Base-by-base conservation (phyloP, 768 basidiomycete species). In the Crepidotus variabilis region DNA sequence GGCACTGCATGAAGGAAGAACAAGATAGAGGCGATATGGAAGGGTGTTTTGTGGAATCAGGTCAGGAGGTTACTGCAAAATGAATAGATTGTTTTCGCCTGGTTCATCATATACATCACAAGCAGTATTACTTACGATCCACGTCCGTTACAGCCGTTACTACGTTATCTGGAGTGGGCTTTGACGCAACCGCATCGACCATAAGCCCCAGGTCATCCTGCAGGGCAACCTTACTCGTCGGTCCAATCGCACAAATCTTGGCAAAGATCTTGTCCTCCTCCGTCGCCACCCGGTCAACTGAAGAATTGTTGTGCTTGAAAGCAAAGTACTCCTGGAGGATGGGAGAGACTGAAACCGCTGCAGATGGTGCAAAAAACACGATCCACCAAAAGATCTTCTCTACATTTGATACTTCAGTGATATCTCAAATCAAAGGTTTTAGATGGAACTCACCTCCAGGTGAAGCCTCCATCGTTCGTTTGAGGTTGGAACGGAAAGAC, bases 311-410 rank as follows among this genome's bases (percentile, higher is more conserved):
- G 1, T 57, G 23, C 13, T 66, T 67, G n/a, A 85, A 62, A 2
- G 63, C 47, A 61, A 88, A 85, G 52, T 75, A 66, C 28, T 74
- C 64, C 7, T 65, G 67, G 34, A 92, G 59, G 10, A 74, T 65
- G 1, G 87, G 87, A 6, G 73, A 67, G 16, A 80, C 84, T 48
- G 82, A 79, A 22, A 75, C 76, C 0, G 87, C 86, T 2, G 81
- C 79, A 1, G 90, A 92, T 3, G 90, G 90, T 0, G 90, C 87
- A 62, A 92, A 92, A 65, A 82, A 82, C 18, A 86, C 81, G 1
- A 90, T 80, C 90, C 90, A 92, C 80, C 84, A 85, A 55, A 35
- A 47, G 7, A 55, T 34, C 5, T 43, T 20, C 11, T 18, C 34
- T 49, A 47, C 55, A 70, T 72, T 56, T 24, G 45, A 45, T n/a